phyloP scores from a whole-genome alignment of 768 basidiomycete species.

The Sarcodon sp. region DNA sequence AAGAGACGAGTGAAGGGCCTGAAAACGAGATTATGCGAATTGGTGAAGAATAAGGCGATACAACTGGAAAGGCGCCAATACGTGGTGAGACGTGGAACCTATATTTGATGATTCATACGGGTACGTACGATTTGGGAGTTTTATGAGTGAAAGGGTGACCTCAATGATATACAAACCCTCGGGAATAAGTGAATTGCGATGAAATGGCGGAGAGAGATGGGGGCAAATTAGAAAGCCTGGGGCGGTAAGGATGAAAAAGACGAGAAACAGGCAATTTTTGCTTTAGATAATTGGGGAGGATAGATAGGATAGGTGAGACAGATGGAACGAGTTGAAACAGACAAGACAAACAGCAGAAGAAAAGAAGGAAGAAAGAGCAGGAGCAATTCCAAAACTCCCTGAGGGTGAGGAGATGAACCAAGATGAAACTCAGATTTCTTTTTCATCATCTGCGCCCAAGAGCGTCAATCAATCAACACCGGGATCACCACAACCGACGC shows the following conservation, averaged over 20 bases:
- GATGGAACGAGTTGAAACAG: slow-evolving; percentile 19
- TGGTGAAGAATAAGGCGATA: too few relatives aligned
- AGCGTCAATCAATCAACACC: slow-evolving; percentile 8
- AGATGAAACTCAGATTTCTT: slow-evolving; percentile 1
- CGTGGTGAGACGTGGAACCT: background rate
- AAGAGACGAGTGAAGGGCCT: slow-evolving; percentile 11
- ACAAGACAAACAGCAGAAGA: slow-evolving; percentile 13
- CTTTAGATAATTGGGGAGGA: slow-evolving; percentile 17
- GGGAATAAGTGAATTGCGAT: too few relatives aligned
- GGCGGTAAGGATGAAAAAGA: slow-evolving; percentile 5
- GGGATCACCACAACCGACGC: slow-evolving; percentile 7
- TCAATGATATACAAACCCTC: too few relatives aligned
- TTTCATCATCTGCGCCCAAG: background rate
- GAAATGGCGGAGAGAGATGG: background rate
- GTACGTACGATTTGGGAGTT: too few relatives aligned
- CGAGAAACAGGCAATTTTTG: slow-evolving; percentile 8
- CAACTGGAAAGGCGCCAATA: background rate
- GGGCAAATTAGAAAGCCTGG: slow-evolving; percentile 16
- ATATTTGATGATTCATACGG: background rate
- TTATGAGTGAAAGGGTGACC: too few relatives aligned
- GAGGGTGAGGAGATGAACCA: slow-evolving; percentile 16
- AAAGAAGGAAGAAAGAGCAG: slow-evolving; percentile 15
- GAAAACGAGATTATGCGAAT: background rate
- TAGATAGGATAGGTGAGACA: slow-evolving; percentile 19
- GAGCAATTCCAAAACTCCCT: background rate